Base-by-base conservation (phyloP, 2,329 filamentous ascomycete genomes). In the Xylariaceae sp. region DNA sequence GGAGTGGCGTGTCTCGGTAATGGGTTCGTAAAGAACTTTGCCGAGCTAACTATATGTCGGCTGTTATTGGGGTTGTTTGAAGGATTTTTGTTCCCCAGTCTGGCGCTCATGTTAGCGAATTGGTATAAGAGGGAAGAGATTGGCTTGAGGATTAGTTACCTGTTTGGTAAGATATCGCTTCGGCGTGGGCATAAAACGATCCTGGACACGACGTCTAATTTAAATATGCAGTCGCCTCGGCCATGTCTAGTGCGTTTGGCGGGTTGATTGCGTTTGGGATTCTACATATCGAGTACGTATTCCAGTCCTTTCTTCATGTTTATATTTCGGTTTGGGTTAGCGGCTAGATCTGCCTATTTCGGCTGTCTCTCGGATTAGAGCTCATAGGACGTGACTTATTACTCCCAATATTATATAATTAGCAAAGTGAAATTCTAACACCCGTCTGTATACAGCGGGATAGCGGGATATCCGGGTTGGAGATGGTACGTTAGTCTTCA, bases 81-180 rank as follows among this genome's bases (percentile, higher is more conserved):
- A 29, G 61, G 56, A 4, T 62, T 56, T 32, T 44, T 63, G 45
- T 62, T 63, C 53, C 59, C 61, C 0, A 60, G 61, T 41, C 51
- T 63, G 12, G 58, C 61, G 0, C 56, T 63, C 12, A 62, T 63
- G 59, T 26, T 62, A 21, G 61, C 61, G 10, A 63, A 63, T 46
- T 63, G 61, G 61, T 62, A 63, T 21, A 63, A 62, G 50, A 52
- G 61, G 48, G 59, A 63, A 3, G 61, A 63, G 37, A 63, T 63
- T 41, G 61, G 61, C 7, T 46, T 63, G 41, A 57, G 61, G 40
- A 63, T 63, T 23, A 63, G 61, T 18, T 63, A 63, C 20, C 40
- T 63, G 3, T 62, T 55, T 19, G 56, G 61, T 62, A 55, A 46
- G 57, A 20, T 7, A 40, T 10, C 7, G 2, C 7, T 19, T 2